Evolutionary conservation across 179 eudicot species (phyloP).

Genomic region (Pouteria campechiana): DNA sequence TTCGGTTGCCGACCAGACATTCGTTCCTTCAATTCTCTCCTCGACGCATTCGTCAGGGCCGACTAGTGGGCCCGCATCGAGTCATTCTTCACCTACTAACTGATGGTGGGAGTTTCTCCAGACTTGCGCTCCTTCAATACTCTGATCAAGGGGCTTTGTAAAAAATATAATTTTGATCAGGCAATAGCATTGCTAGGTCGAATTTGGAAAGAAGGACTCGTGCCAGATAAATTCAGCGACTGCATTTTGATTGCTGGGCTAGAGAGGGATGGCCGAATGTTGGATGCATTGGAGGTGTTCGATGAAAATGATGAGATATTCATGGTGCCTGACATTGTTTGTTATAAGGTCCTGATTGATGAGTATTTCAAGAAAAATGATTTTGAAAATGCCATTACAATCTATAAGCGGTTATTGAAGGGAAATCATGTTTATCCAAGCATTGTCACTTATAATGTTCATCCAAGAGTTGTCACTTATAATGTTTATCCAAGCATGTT

Average conservation of each 20-base stretch:
- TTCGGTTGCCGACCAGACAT: conserved; percentile 72
- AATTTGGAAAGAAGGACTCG: conserved; percentile 40
- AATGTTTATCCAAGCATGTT: too few species aligned
- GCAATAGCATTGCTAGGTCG: conserved; percentile 35
- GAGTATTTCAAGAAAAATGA: conserved; percentile 52
- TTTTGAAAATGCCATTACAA: conserved; percentile 25
- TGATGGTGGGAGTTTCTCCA: conserved; percentile 32
- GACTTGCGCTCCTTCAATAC: conserved; percentile 55
- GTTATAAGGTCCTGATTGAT: conserved; percentile 73
- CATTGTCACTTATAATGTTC: conserved; percentile 61
- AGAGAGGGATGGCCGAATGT: conserved; percentile 33
- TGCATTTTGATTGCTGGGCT: conserved; percentile 52
- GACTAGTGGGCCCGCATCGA: conserved; percentile 44
- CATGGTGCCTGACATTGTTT: conserved; percentile 44
- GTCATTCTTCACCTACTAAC: conserved; percentile 36
- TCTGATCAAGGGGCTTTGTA: conserved; percentile 60
- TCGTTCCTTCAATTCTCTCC: conserved; percentile 53
- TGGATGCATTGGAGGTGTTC: conserved; percentile 44
- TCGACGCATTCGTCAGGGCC: conserved; percentile 45
- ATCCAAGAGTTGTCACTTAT: too few species aligned
- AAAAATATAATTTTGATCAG: conserved; percentile 29
- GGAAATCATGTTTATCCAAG: conserved; percentile 41
- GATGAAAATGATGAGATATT: conserved; percentile 70
- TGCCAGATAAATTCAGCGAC: conserved; percentile 57
- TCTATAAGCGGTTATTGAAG: conserved; percentile 48